These are phyloP conservation scores for Kodamaea plutei DNA, from an alignment of 1,139 yeast species.

Conservation along the genomic window DNA sequence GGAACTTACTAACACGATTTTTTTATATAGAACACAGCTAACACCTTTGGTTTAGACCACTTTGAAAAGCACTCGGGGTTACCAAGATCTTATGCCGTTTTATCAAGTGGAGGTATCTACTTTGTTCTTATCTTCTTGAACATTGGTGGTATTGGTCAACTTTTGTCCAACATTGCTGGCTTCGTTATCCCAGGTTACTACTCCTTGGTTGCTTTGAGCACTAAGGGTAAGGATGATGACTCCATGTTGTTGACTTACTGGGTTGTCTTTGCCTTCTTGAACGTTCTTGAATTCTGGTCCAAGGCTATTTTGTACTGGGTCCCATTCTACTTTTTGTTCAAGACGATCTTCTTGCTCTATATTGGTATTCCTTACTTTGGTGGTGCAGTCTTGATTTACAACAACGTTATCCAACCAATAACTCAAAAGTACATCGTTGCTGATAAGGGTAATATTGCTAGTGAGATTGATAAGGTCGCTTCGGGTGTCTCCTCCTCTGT, in stretches of 20 bases:
- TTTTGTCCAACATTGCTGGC: constrained; percentile 88
- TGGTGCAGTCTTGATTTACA: constrained; percentile 77
- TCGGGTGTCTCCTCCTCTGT: constrained; percentile 47
- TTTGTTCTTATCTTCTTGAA: constrained; percentile 78
- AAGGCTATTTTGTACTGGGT: constrained; percentile 87
- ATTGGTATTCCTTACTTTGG: constrained; percentile 84
- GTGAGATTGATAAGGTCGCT: constrained; percentile 42
- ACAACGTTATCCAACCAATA: constrained; percentile 63
- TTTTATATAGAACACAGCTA: constrained; percentile 33
- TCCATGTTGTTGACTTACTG: constrained; percentile 88
- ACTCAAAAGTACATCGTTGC: constrained; percentile 53
- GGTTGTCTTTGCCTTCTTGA: constrained; percentile 93
- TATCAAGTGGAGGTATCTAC: constrained; percentile 62
- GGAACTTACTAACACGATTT: constrained; percentile 11
- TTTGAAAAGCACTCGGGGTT: constrained; percentile 67
- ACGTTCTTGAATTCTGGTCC: constrained; percentile 94
- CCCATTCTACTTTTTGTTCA: constrained; percentile 94
- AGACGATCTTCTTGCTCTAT: constrained; percentile 83
- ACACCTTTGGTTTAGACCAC: constrained; percentile 41
- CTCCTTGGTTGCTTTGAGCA: constrained; percentile 80
- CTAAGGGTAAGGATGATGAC: constrained; percentile 66
- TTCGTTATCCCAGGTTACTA: constrained; percentile 87
- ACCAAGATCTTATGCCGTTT: constrained; percentile 84
- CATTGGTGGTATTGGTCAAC: constrained; percentile 90
- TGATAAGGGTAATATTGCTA: constrained; percentile 15